These are phyloP conservation scores for Diutina pseudorugosa DNA, from an alignment of 1,139 yeast genomes.

Conservation along the genomic window DNA sequence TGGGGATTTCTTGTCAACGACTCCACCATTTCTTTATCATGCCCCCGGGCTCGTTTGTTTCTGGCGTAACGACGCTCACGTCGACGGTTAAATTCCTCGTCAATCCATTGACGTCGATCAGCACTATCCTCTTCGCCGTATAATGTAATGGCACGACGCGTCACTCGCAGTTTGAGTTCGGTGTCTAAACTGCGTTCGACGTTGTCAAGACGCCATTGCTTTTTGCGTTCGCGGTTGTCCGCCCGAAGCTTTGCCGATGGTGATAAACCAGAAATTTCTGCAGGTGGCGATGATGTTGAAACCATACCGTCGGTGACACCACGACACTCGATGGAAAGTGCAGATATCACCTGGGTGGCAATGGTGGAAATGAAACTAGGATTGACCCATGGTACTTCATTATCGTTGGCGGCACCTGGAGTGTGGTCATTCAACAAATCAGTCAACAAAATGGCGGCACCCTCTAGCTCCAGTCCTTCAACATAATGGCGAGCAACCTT, in stretches of 20 bases:
- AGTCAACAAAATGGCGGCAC: not conserved
- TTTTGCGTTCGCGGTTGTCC: slow-evolving; percentile 77
- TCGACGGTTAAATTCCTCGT: slow-evolving; percentile 56
- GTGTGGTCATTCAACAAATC: not conserved
- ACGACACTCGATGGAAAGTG: not conserved
- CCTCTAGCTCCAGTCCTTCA: not conserved
- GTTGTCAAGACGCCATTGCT: slow-evolving; percentile 83
- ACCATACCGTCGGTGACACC: not conserved
- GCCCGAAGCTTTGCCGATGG: not conserved
- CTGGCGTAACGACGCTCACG: slow-evolving; percentile 35
- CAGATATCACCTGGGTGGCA: not conserved
- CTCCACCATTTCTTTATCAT: not conserved
- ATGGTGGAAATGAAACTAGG: slow-evolving; percentile 1
- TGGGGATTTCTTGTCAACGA: not conserved
- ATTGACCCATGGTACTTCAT: not conserved
- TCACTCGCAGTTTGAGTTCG: slow-evolving; percentile 69
- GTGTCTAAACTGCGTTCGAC: slow-evolving; percentile 76
- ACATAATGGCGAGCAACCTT: not conserved
- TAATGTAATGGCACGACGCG: slow-evolving; percentile 53
- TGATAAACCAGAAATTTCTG: not conserved
- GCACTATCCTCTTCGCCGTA: slow-evolving; percentile 52
- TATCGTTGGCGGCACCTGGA: not conserved
- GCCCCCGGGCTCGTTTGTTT: not conserved
- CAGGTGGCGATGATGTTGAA: not conserved
- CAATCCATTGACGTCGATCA: slow-evolving; percentile 60